These are phyloP conservation scores for Piper longum DNA, from an alignment of 164 flowering plant genomes.

Conservation along the genomic window DNA sequence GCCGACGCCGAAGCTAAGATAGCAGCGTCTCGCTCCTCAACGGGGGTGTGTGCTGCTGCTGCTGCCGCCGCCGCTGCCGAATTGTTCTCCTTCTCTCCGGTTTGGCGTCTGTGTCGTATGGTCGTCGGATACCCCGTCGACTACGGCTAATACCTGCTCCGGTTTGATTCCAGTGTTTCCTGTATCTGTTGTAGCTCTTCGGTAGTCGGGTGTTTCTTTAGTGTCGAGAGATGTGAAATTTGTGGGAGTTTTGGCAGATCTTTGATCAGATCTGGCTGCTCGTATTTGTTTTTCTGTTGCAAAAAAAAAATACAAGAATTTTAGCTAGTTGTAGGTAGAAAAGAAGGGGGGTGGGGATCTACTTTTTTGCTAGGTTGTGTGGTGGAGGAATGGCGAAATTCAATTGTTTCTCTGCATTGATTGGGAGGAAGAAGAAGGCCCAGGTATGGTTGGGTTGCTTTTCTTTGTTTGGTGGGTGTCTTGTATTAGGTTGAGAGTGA, in stretches of 20 bases:
- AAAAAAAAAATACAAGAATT: neutral
- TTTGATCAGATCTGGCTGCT: too few species aligned
- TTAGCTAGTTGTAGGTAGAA: neutral
- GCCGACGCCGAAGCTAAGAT: too few species aligned
- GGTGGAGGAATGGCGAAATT: slow-evolving; percentile 27
- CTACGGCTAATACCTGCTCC: too few species aligned
- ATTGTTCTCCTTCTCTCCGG: neutral
- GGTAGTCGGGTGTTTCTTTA: neutral
- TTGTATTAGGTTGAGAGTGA: neutral
- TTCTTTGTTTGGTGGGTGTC: neutral
- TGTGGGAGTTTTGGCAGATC: too few species aligned
- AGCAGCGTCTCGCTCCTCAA: too few species aligned
- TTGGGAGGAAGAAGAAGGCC: slow-evolving; percentile 36
- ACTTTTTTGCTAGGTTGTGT: too few species aligned
- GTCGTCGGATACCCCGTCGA: slow-evolving; percentile 39
- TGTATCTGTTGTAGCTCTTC: neutral
- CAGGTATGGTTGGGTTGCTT: neutral
- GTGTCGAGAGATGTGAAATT: slow-evolving; percentile 9
- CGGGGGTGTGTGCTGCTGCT: neutral
- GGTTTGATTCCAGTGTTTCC: neutral
- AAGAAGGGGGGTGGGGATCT: too few species aligned
- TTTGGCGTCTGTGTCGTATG: slow-evolving; percentile 28
- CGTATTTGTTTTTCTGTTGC: neutral
- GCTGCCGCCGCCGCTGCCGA: too few species aligned
- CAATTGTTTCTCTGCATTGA: slow-evolving; percentile 30